Base-by-base conservation (phyloP, 345 rosid species). In the Adansonia digitata region DNA sequence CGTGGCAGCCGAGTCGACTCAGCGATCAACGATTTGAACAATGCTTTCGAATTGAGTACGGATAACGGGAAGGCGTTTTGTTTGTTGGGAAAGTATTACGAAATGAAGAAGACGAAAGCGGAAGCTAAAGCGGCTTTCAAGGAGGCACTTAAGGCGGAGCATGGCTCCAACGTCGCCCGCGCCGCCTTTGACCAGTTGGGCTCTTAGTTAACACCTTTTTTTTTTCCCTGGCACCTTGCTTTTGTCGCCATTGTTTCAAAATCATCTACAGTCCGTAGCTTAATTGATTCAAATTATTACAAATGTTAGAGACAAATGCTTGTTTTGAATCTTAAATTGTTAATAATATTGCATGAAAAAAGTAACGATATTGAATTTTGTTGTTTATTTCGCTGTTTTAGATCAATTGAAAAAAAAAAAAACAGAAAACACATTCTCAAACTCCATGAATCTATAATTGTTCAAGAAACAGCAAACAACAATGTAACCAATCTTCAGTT, bases 31-130 rank as follows among this genome's bases (percentile, higher is more conserved):
- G 94, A 89, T 74, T 49, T 88, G 84, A 82, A 55, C 4, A 66
- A 46, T 81, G 90, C 90, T 17, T 80, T 83, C 31, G 77, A 75
- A 74, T 57, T 81, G 66, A 60, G 72, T 12, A 12, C 62, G 55
- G 86, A 77, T 29, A 84, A 83, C 51, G 82, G 74, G 9, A 83
- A 80, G 73, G 79, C 82, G 60, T 79, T 59, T 42, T 69, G 82
- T 45, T 75, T 87, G 75, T 48, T 87, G 56, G 93, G 93, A 14
- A 83, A 83, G 80, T 89, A 89, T 73, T 82, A 89, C 76, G 87
- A 87, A 83, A 78, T n/a, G 24, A 86, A 82, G 82, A 79, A 83
- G 70, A 77, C 82, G 86, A 77, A 7, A 1, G 84, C 77, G 2
- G 87, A 89, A 55, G 91, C 93, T 20, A 53, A 29, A 65, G 69